These are phyloP conservation scores for baker's yeast (Saccharomyces cerevisiae) DNA, from an alignment of 805 yeast genomes.

Conservation along the genomic window DNA sequence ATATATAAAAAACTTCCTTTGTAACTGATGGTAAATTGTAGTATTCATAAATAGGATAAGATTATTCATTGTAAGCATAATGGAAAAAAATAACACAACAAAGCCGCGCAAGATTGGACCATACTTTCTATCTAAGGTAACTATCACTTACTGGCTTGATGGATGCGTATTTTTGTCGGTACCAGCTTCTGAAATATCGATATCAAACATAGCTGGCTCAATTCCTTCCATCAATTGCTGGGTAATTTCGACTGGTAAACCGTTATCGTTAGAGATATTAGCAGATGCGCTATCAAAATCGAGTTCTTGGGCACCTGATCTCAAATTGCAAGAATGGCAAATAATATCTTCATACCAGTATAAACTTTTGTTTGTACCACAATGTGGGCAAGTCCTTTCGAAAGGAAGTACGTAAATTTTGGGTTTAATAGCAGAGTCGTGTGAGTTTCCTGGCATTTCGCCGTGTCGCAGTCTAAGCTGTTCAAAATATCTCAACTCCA, in stretches of 20 bases:
- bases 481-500: constrained; percentile 10
- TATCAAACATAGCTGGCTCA: constrained; percentile 3
- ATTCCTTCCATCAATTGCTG: not conserved
- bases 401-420: not conserved
- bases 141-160: not conserved
- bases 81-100: not conserved
- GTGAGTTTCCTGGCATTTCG: not conserved
- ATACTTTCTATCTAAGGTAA: not conserved
- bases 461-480: not conserved
- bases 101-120: too few relatives aligned
- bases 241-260: not conserved
- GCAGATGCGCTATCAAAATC: not conserved
- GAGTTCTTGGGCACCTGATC: not conserved
- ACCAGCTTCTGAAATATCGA: not conserved
- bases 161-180: not conserved
- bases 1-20: not conserved
- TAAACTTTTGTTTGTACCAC: constrained; percentile 9
- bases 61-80: not conserved
- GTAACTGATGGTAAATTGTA: not conserved
- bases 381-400: constrained; percentile 10
- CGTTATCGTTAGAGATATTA: not conserved
- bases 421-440: not conserved
- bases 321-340: constrained; percentile 17
- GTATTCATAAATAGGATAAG: not conserved
- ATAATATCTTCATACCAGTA: constrained; percentile 16